phyloP scores from a whole-genome alignment of 331 rosid genomes.

The Saraca asoca region DNA sequence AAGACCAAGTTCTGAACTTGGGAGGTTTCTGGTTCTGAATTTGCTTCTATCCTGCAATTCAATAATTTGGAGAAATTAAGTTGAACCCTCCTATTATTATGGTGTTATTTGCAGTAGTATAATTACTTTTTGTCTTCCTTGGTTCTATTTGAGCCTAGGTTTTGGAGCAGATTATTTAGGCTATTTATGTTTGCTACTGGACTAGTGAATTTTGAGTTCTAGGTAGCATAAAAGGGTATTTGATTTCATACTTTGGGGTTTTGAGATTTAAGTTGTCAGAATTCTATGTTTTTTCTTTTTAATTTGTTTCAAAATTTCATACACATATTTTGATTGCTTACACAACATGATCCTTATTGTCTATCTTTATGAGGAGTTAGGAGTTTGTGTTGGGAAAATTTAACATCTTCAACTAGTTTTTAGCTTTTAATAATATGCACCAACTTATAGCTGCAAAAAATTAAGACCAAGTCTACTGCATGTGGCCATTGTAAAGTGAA shows the following conservation, averaged over 20 bases:
- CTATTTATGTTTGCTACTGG: background rate
- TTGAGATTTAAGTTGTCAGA: conserved; percentile 2
- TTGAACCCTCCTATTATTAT: conserved; percentile 29
- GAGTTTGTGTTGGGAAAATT: no score
- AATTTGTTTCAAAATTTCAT: no score
- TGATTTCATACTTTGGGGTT: conserved; percentile 3
- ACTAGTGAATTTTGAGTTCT: no score
- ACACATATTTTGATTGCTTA: no score
- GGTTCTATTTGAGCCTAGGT: conserved; percentile 36
- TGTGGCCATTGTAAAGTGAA: no score
- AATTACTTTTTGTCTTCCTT: conserved; percentile 4
- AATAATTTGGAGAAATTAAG: conserved; percentile 26
- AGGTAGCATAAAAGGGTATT: background rate
- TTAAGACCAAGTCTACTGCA: no score
- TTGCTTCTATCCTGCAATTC: conserved; percentile 8
- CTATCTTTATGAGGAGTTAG: no score
- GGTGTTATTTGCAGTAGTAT: background rate
- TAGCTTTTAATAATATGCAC: no score
- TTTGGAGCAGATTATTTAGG: conserved; percentile 24
- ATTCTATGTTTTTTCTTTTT: no score
- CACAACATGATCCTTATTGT: no score
- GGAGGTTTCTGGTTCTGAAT: conserved; percentile 26
- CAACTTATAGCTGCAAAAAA: no score
- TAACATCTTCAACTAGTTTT: no score
- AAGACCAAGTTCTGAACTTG: conserved; percentile 6